Evolutionary conservation across 345 rosid species (phyloP).

Genomic region (Brassica carinata): DNA sequence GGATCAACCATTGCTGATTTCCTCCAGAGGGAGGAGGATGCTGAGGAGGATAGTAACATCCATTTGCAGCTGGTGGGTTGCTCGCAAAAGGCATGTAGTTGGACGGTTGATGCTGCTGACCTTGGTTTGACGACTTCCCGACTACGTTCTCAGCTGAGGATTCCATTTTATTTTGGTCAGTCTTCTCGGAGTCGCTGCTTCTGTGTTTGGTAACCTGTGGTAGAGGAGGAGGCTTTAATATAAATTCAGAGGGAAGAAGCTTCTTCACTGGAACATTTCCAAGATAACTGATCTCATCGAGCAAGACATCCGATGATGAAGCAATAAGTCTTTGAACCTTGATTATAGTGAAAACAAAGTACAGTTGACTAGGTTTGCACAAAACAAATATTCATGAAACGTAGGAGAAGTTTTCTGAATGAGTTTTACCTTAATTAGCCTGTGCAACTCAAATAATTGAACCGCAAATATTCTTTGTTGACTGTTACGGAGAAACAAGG

Average conservation of each 20-base stretch:
- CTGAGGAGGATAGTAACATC: conserved; percentile 60
- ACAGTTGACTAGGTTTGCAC: conserved; percentile 11
- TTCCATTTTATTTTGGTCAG: conserved; percentile 44
- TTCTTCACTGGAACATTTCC: conserved; percentile 53
- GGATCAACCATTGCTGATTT: conserved; percentile 77
- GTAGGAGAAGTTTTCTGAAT: neutral
- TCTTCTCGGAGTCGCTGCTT: conserved; percentile 39
- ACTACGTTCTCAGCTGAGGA: conserved; percentile 37
- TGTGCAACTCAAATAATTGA: conserved; percentile 93
- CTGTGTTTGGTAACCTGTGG: conserved; percentile 45
- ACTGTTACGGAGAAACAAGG: conserved; percentile 56
- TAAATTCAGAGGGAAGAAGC: conserved; percentile 46
- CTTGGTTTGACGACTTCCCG: conserved; percentile 32
- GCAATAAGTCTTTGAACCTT: conserved; percentile 89
- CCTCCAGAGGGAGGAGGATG: conserved; percentile 46
- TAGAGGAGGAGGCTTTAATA: conserved; percentile 45
- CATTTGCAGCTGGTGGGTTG: conserved; percentile 21
- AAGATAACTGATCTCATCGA: conserved; percentile 53
- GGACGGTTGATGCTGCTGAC: conserved; percentile 39
- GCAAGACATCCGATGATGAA: conserved; percentile 62
- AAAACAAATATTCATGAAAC: neutral
- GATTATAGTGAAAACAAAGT: conserved; percentile 7
- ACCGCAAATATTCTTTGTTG: conserved; percentile 91
- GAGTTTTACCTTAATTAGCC: conserved; percentile 75
- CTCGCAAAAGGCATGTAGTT: conserved; percentile 38